Evolutionary conservation across 768 basidiomycete genomes (phyloP).

Genomic region (Lactarius sanguifluus): DNA sequence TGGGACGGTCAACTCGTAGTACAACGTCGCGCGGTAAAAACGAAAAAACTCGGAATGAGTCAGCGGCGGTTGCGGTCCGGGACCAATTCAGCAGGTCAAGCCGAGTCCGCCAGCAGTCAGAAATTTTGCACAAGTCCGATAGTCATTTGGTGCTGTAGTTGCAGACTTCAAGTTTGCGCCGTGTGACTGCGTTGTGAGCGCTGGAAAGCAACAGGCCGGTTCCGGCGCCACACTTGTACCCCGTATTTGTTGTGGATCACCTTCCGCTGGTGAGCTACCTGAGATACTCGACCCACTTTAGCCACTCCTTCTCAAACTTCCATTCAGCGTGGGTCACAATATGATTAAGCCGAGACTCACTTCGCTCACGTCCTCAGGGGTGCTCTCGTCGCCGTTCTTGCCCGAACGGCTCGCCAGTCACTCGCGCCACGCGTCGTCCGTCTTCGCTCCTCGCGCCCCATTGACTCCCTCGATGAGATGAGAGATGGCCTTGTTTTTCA

Average conservation of each 20-base stretch:
- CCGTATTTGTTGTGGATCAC: slow-evolving; percentile 18
- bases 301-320: slow-evolving; percentile 10
- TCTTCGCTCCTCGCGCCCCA: too few species aligned
- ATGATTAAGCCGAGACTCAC: slow-evolving; percentile 10
- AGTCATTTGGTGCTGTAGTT: not conserved
- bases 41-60: too few species aligned
- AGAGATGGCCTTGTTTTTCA: not conserved
- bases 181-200: too few species aligned
- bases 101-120: too few species aligned
- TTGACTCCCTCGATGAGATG: not conserved
- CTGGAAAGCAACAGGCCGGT: too few species aligned
- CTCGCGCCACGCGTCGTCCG: not conserved
- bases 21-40: too few species aligned
- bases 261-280: slow-evolving; percentile 28
- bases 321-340: not conserved
- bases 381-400: slow-evolving; percentile 28
- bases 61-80: too few species aligned
- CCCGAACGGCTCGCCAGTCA: slow-evolving; percentile 11
- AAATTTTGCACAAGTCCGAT: too few species aligned
- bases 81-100: too few species aligned
- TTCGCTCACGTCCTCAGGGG: slow-evolving; percentile 28
- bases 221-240: not conserved
- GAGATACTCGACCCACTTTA: slow-evolving; percentile 29
- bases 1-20: too few species aligned
- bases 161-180: too few species aligned